Conservation (phyloP, 2,329 filamentous ascomycete genomes). For the Triangularia verruculosa region DNA sequence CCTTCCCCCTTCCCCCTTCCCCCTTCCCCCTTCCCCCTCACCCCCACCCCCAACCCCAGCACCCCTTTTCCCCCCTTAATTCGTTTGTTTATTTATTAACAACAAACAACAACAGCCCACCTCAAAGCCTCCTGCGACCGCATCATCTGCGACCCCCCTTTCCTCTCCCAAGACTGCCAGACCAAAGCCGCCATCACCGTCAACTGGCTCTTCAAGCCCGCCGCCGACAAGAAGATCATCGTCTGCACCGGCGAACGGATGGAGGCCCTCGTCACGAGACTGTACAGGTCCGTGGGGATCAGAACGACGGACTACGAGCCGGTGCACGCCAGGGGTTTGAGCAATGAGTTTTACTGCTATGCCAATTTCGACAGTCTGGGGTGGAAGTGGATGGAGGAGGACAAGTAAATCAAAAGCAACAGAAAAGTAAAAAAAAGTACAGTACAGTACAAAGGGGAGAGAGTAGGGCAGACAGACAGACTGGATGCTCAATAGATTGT, state of each 20-base stretch:
- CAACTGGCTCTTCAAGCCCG: conserved; percentile 63
- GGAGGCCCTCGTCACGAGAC: conserved; percentile 58
- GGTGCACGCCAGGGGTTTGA: conserved; percentile 67
- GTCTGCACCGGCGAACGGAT: conserved; percentile 78
- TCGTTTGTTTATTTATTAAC: neutral
- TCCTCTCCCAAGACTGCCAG: conserved; percentile 76
- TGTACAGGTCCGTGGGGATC: conserved; percentile 65
- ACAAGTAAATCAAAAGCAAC: neutral
- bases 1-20: neutral
- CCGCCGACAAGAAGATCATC: conserved; percentile 44
- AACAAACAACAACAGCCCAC: conserved; percentile 34
- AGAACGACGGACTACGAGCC: conserved; percentile 66
- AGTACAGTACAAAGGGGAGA: neutral
- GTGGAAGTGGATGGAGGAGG: conserved; percentile 21
- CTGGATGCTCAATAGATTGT: no score
- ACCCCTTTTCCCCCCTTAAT: no score
- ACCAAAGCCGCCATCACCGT: conserved; percentile 75
- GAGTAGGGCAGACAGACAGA: neutral
- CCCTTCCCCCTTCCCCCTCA: neutral
- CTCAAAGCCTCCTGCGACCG: conserved; percentile 65
- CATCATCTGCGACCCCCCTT: conserved; percentile 75
- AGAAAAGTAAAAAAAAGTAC: neutral
- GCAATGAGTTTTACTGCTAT: conserved; percentile 79
- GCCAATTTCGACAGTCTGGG: conserved; percentile 62
- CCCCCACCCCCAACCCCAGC: no score